Base-by-base conservation (phyloP, 768 basidiomycete genomes). In the Kwoniella sp. region DNA sequence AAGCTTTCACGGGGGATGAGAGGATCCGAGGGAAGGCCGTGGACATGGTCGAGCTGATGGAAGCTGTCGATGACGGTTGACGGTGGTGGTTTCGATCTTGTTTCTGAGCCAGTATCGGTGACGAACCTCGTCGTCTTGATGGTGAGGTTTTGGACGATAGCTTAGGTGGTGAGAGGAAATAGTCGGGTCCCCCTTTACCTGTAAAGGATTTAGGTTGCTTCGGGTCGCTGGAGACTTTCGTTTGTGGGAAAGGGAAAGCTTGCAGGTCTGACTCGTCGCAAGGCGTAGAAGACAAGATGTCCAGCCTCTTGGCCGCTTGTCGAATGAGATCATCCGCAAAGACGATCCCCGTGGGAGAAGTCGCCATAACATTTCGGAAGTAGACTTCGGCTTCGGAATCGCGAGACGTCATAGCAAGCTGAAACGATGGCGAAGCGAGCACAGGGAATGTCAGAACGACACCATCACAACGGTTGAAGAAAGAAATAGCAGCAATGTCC, bases 271-370 rank as follows among this genome's bases (percentile, higher is more conserved):
- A 9, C n/a, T 65, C 57, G n/a, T 65, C 63, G 37, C 34, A 8
- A 8, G 63, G 63, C 13, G 63, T 58, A 13, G 54, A 57, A 34
- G 63, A 54, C 23, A 76, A 34, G 23, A 74, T 73, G n/a, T 76
- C 69, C 29, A 77, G 60, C 47, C 74, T 47, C 47, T 70, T 68
- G 2, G 64, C 70, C 2, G 76, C 73, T 56, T 71, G 72, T n/a
- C 61, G 23, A 23, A 77, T 66, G 7, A 77, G 60, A 26, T 70
- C 67, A 47, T 77, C 76, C 9, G 73, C 67, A 2, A 41, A 50
- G 13, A 62, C 55, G 9, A 67, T 34, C 2, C 73, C 73, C 29
- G 59, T 66, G 0, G 56, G 66, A 8, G 65, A 68, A 9, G 66
- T n/a, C 1, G 38, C 8, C 30, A 74, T 22, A 31, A 77, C 67